phyloP scores from a whole-genome alignment of 768 basidiomycete species.

The Agrocybe pediades region DNA sequence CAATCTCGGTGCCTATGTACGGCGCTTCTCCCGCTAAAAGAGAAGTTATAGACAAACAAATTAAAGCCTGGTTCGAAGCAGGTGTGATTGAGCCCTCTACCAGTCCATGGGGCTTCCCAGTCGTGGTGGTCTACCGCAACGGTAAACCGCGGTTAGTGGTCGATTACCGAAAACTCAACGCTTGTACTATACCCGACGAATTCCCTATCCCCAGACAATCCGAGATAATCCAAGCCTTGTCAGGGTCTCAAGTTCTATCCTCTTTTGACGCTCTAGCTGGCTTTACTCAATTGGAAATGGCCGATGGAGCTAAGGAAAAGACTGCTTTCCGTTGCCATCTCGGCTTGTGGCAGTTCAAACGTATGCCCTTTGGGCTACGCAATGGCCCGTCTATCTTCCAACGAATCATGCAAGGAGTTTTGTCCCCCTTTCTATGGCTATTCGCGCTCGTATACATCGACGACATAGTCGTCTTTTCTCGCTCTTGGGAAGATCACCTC shows the following conservation, averaged over 20 bases:
- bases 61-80: constrained; percentile 31
- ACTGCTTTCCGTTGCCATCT: too few species aligned
- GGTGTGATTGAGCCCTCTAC: constrained; percentile 40
- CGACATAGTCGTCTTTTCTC: constrained; percentile 38
- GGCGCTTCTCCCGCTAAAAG: constrained; percentile 25
- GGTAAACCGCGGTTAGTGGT: constrained; percentile 37
- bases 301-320: too few species aligned
- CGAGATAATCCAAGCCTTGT: constrained; percentile 28
- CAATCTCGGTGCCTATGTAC: constrained; percentile 28
- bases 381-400: constrained; percentile 43
- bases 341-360: too few species aligned
- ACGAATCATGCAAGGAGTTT: constrained; percentile 38
- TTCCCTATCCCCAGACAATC: constrained; percentile 26
- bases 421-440: constrained; percentile 38
- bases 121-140: constrained; percentile 37
- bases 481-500: constrained; percentile 29
- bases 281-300: constrained; percentile 44
- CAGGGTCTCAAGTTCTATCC: constrained; percentile 31
- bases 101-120: constrained; percentile 37
- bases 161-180: constrained; percentile 18
- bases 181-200: constrained; percentile 19
- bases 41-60: constrained; percentile 22
- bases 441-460: constrained; percentile 44
- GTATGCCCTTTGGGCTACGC: constrained; percentile 41
- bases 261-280: constrained; percentile 30